Evolutionary conservation across 257 asterid genomes (phyloP), one percentile per base, ranked within the genome.

Genomic region (Mitragyna speciosa): DNA sequence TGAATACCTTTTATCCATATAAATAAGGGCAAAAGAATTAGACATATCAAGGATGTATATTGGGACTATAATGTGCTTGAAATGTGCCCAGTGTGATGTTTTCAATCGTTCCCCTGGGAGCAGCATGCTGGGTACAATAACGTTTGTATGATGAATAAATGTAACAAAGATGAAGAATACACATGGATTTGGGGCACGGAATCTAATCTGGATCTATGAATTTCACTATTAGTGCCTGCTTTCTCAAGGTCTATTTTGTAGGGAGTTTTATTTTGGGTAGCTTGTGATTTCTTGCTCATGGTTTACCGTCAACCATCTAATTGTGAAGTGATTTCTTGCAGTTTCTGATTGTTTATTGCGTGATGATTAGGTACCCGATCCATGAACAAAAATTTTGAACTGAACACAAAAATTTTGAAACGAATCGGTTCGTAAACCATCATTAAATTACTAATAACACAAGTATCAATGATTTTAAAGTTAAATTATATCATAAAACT

Each of bases 261-360:
- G 11, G 48, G 67, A 24, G 56, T 7, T 22, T 48, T 12, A 33
- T 39, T 56, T 1, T 43, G 7, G 7, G 2, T 59, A 28, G n/a
- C 41, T 67, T 41, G 19, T 39, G 1, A 1, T 74, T 68, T 36
- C 47, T 66, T 30, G 63, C 52, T 14, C 36, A 70, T 11, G 3
- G 2, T n/a, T 5, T 17, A 26, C 31, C 12, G 19, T 31, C 31
- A 71, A 65, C 70, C 26, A 76, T 54, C 78, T 87, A 41, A 83
- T 71, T 8, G 58, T 26, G 17, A 56, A 48, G 65, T 86, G 52
- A 22, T 36, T 70, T 79, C 70, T 65, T 83, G 92, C 98, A 95
- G 99, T 95, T 84, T 93, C 98, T 12, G 94, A 91, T 77, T 93
- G 84, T 80, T 97, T 94, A 48, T 20, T 95, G 87, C n/a, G n/a